Evolutionary conservation across 2,329 filamentous ascomycete species (phyloP).

Genomic region (Pseudogymnoascus sp.): DNA sequence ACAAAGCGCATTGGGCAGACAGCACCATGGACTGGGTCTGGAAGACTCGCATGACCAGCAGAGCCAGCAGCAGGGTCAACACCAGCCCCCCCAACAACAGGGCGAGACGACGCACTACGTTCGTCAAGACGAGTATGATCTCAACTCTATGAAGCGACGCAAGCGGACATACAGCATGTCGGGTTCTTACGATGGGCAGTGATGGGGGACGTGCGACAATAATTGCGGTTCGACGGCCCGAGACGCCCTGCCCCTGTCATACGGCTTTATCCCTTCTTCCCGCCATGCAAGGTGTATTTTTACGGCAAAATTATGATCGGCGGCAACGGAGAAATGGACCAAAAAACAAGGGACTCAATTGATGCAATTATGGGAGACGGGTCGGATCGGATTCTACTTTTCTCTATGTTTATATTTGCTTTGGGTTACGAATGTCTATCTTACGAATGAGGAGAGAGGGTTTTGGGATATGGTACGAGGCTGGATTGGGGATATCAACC

Average conservation of each 20-base stretch:
- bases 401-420: not conserved
- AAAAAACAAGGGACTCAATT: not conserved
- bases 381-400: not conserved
- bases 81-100: conserved; percentile 19
- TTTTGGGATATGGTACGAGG: not conserved
- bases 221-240: not conserved
- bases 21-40: conserved; percentile 9
- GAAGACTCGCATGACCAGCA: conserved; percentile 16
- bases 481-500: not conserved
- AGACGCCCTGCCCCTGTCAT: not conserved
- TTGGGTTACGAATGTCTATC: not conserved
- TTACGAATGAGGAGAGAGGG: not conserved
- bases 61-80: conserved; percentile 15
- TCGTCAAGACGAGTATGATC: not conserved
- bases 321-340: not conserved
- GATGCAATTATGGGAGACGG: not conserved
- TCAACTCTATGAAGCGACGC: conserved; percentile 3
- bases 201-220: not conserved
- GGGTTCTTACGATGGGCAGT: conserved; percentile 7
- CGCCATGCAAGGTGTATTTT: not conserved
- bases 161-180: conserved; percentile 11
- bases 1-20: conserved; percentile 17
- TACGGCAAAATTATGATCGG: conserved; percentile 3
- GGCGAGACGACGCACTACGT: conserved; percentile 22
- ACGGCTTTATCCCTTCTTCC: not conserved